A percentile compares a stretch with the other conserved stretches of the same genome.
phyloP scores from a whole-genome alignment of 768 basidiomycete genomes.

The Sporobolomyces pararoseus region DNA sequence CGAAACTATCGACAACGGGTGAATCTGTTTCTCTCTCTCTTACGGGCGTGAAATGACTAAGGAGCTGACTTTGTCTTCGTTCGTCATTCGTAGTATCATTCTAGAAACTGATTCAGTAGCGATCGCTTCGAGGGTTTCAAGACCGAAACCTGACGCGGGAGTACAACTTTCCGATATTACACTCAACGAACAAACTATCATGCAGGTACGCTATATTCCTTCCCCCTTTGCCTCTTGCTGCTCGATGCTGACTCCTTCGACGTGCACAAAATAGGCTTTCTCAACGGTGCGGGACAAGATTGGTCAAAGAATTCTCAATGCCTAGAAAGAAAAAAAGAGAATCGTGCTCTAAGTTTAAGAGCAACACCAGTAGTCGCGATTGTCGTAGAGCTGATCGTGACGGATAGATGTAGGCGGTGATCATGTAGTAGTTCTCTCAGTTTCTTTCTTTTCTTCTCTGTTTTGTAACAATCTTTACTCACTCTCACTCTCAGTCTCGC shows the following conservation, averaged over 20 bases:
- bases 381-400: too few relatives aligned
- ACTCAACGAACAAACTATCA: conserved; percentile 79
- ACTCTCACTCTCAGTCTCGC: too few relatives aligned
- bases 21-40: conserved; percentile 28
- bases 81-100: conserved; percentile 79
- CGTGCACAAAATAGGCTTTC: conserved; percentile 25
- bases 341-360: too few relatives aligned
- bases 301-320: conserved; percentile 32
- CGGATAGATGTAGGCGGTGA: too few relatives aligned
- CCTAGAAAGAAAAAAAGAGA: not conserved
- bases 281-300: conserved; percentile 43
- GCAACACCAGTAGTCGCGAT: too few relatives aligned
- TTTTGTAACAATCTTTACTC: too few relatives aligned
- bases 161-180: conserved; percentile 77
- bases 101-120: conserved; percentile 92
- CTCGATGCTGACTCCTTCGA: not conserved
- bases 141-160: conserved; percentile 71
- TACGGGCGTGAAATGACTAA: not conserved
- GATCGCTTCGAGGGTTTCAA: conserved; percentile 89
- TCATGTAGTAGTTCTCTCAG: too few relatives aligned
- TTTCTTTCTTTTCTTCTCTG: too few relatives aligned
- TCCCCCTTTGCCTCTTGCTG: not conserved
- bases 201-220: conserved; percentile 28
- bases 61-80: not conserved
- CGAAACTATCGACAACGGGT: conserved; percentile 99